These are phyloP conservation scores for Boletales sp. DNA, from an alignment of 768 basidiomycete species.

Conservation along the genomic window DNA sequence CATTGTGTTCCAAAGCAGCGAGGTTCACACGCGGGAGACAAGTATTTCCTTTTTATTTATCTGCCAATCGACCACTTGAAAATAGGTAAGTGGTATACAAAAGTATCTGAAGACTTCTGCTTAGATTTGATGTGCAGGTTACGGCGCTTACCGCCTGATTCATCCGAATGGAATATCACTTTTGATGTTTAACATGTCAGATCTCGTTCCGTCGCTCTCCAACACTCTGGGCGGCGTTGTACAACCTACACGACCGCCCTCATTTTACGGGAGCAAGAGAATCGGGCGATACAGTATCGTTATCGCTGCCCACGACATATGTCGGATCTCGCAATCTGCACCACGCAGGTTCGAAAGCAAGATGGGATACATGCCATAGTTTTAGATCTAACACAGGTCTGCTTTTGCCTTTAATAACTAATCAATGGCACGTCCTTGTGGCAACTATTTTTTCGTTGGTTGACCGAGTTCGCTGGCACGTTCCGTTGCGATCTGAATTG, in stretches of 20 bases:
- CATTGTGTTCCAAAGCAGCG: slow-evolving; percentile 30
- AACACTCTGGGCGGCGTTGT: slow-evolving; percentile 92
- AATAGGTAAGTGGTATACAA: slow-evolving; percentile 15
- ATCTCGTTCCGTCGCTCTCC: slow-evolving; percentile 54
- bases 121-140: slow-evolving; percentile 1
- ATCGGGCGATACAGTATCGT: slow-evolving; percentile 23
- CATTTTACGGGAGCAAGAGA: slow-evolving; percentile 94
- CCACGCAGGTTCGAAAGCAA: slow-evolving; percentile 35
- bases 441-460: slow-evolving; percentile 46
- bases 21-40: slow-evolving; percentile 56
- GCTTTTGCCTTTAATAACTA: not conserved
- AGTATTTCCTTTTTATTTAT: not conserved
- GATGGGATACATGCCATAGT: slow-evolving; percentile 25
- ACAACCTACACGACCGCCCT: slow-evolving; percentile 74
- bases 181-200: not conserved
- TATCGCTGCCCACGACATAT: slow-evolving; percentile 33
- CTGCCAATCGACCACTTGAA: not conserved
- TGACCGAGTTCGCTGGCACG: slow-evolving; percentile 85
- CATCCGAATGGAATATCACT: slow-evolving; percentile 1
- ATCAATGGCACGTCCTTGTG: not conserved
- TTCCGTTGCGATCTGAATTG: slow-evolving; percentile 91
- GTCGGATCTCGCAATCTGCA: slow-evolving; percentile 26
- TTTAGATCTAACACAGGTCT: not conserved
- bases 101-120: not conserved
- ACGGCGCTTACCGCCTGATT: not conserved